These are phyloP conservation scores for Fusarium ramigenum DNA, from an alignment of 2,329 filamentous ascomycete genomes.

Conservation along the genomic window DNA sequence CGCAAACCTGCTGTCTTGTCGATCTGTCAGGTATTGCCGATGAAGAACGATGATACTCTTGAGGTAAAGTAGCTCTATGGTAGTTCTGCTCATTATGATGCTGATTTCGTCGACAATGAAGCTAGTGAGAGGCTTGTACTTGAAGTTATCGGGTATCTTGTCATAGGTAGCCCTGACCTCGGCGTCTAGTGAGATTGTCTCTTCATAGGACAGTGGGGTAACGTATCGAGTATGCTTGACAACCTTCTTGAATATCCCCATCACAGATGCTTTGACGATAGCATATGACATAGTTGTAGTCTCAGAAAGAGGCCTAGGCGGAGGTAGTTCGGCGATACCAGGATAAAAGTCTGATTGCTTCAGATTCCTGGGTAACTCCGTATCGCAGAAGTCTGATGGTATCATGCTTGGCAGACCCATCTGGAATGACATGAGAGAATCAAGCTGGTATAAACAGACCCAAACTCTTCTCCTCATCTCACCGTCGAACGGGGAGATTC, in stretches of 20 bases:
- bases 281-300: slow-evolving; percentile 38
- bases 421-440: slow-evolving; percentile 57
- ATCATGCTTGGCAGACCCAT: slow-evolving; percentile 61
- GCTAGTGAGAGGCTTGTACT: slow-evolving; percentile 36
- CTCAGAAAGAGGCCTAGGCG: slow-evolving; percentile 27
- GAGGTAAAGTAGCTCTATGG: slow-evolving; percentile 45
- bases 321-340: slow-evolving; percentile 14
- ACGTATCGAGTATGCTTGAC: slow-evolving; percentile 32
- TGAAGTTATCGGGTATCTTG: slow-evolving; percentile 38
- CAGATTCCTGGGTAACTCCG: slow-evolving; percentile 33
- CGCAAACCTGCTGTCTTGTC: slow-evolving; percentile 14
- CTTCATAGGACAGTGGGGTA: background rate
- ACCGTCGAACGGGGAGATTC: slow-evolving; percentile 54
- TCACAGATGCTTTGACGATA: slow-evolving; percentile 43
- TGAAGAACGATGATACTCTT: slow-evolving; percentile 49
- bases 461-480: slow-evolving; percentile 60
- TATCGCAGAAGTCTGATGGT: slow-evolving; percentile 33
- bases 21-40: slow-evolving; percentile 38
- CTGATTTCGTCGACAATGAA: slow-evolving; percentile 42
- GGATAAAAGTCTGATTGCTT: slow-evolving; percentile 31
- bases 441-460: slow-evolving; percentile 55
- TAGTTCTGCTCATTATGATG: slow-evolving; percentile 41
- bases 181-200: slow-evolving; percentile 32
- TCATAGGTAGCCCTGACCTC: slow-evolving; percentile 35
- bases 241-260: slow-evolving; percentile 41